Conservation (phyloP, 257 asterid species). For the Schizonepeta tenuifolia region DNA sequence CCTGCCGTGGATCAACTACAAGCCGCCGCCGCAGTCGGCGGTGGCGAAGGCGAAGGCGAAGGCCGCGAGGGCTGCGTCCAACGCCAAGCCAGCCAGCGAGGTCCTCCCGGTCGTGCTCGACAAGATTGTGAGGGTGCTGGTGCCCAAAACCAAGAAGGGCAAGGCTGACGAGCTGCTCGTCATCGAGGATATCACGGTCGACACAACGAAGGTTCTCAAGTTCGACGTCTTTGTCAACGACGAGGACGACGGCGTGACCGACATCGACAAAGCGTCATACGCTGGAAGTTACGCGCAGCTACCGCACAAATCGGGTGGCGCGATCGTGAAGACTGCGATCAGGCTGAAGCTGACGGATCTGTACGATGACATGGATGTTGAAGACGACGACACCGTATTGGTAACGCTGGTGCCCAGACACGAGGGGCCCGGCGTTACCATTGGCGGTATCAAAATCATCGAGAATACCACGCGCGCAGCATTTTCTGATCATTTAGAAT, state of each 20-base stretch:
- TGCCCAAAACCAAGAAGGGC: background rate
- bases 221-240: background rate
- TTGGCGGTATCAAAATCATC: conserved; percentile 38
- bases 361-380: conserved; percentile 61
- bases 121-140: background rate
- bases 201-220: background rate
- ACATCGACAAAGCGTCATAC: conserved; percentile 47
- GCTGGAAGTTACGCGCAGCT: conserved; percentile 64
- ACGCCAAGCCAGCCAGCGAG: background rate
- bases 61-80: background rate
- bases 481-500: background rate
- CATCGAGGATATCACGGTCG: background rate
- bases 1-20: conserved; percentile 46
- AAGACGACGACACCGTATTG: conserved; percentile 49
- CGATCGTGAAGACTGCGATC: conserved; percentile 38
- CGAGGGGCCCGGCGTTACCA: conserved; percentile 44
- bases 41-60: background rate
- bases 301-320: conserved; percentile 44
- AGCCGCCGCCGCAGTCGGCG: conserved; percentile 23
- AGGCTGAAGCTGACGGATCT: conserved; percentile 53
- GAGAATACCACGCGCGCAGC: background rate
- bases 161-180: background rate
- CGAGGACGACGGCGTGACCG: conserved; percentile 31
- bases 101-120: background rate
- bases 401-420: conserved; percentile 62